These are phyloP conservation scores for Nicotiana attenuata DNA, from an alignment of 257 asterid genomes.

Conservation along the genomic window DNA sequence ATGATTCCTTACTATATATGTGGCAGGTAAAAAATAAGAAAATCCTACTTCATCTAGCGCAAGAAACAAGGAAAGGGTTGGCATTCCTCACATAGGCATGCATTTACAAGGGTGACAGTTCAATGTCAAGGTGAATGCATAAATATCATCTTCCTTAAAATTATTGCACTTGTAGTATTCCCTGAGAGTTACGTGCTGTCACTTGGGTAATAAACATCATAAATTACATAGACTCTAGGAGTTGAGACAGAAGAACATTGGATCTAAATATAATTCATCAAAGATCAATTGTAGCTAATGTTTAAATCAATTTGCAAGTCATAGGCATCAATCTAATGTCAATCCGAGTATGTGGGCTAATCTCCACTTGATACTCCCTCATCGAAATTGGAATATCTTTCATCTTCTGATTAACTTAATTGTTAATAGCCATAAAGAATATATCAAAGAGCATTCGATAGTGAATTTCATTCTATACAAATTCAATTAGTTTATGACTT, in stretches of 20 bases:
- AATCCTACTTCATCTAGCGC: conserved; percentile 70
- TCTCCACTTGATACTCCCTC: too few relatives aligned
- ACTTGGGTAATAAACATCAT: background rate
- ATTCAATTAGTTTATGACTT: too few relatives aligned
- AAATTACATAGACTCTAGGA: background rate
- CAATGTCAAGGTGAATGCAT: conserved; percentile 86
- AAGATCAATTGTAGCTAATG: background rate
- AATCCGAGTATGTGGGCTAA: too few relatives aligned
- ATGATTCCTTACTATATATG: background rate
- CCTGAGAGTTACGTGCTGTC: conserved; percentile 34
- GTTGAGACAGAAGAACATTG: background rate
- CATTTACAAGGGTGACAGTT: conserved; percentile 50
- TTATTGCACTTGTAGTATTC: conserved; percentile 88
- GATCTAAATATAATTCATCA: background rate
- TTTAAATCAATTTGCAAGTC: background rate
- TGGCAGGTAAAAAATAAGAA: background rate
- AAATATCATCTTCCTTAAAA: conserved; percentile 73
- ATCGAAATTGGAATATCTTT: too few relatives aligned
- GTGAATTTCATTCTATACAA: too few relatives aligned
- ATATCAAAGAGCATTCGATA: too few relatives aligned
- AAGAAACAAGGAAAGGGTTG: too few relatives aligned
- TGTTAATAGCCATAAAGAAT: too few relatives aligned
- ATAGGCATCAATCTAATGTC: background rate
- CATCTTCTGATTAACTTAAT: too few relatives aligned
- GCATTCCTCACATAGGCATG: too few relatives aligned